phyloP scores from a whole-genome alignment of 2,329 filamentous ascomycete genomes.

The Stenocarpella maydis region DNA sequence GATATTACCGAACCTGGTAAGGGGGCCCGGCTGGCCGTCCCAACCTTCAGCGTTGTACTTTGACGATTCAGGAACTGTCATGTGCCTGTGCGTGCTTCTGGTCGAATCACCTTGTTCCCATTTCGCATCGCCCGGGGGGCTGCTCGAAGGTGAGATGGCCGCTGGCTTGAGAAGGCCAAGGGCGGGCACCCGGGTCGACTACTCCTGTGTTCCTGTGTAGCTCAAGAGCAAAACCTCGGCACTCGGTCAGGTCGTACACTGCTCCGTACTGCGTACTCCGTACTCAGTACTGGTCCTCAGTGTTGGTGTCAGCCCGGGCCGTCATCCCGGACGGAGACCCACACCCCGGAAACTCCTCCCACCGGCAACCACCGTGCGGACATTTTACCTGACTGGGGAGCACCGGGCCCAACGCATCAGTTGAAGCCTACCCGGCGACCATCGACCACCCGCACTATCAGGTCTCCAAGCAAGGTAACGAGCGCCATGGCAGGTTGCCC shows the following conservation, averaged over 20 bases:
- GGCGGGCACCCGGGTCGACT: slow-evolving; percentile 9
- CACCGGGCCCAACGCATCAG: too few relatives aligned
- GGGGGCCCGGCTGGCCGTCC: neutral
- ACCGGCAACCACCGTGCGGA: neutral
- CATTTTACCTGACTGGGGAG: too few relatives aligned
- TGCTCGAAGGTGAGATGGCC: neutral
- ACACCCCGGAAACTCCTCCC: neutral
- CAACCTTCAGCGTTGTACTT: slow-evolving; percentile 13
- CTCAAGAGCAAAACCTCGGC: neutral
- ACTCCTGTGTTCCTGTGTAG: neutral
- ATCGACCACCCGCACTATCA: too few relatives aligned
- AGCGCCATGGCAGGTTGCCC: too few relatives aligned
- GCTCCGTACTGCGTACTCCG: too few relatives aligned
- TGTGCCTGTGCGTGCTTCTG: slow-evolving; percentile 5
- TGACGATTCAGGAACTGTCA: slow-evolving; percentile 18
- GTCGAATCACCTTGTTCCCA: slow-evolving; percentile 2
- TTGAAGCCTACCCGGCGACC: too few relatives aligned
- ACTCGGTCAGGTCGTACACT: neutral
- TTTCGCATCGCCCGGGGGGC: neutral
- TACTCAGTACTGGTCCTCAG: neutral
- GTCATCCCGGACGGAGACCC: neutral
- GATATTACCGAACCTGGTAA: slow-evolving; percentile 28
- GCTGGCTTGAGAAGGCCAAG: neutral
- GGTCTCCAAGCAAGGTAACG: too few relatives aligned
- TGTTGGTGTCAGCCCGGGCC: neutral